phyloP scores from a whole-genome alignment of 805 yeast species.

The Kodamaea sagamina region DNA sequence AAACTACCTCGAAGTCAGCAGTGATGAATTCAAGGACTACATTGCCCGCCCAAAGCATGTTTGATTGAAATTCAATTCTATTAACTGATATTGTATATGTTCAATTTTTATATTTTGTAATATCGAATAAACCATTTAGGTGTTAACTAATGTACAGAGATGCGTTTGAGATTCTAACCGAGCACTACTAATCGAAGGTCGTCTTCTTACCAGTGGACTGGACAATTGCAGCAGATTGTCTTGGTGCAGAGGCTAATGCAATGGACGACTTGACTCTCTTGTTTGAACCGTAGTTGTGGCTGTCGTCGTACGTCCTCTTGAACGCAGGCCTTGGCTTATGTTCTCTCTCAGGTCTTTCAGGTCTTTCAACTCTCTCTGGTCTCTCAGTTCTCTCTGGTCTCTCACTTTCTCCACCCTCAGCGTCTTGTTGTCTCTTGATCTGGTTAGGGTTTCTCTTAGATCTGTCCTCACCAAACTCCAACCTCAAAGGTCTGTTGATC shows the following conservation, averaged over 20 bases:
- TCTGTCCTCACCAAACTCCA: slow-evolving; percentile 96
- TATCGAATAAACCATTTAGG: neutral
- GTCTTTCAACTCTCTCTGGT: slow-evolving; percentile 23
- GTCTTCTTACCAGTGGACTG: slow-evolving; percentile 87
- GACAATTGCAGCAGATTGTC: slow-evolving; percentile 87
- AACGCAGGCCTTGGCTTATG: slow-evolving; percentile 17
- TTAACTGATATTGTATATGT: neutral
- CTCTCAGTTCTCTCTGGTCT: slow-evolving; percentile 11
- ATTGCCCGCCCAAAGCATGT: slow-evolving; percentile 10
- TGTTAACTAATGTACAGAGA: slow-evolving; percentile 6
- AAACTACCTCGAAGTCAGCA: slow-evolving; percentile 44
- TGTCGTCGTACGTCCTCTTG: slow-evolving; percentile 17
- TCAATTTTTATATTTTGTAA: slow-evolving; percentile 6
- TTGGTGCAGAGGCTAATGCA: slow-evolving; percentile 83
- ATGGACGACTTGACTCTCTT: slow-evolving; percentile 72
- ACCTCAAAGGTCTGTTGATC: slow-evolving; percentile 72
- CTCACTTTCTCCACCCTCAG: slow-evolving; percentile 23
- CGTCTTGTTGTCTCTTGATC: slow-evolving; percentile 30
- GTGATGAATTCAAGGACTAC: slow-evolving; percentile 19
- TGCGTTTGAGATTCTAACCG: slow-evolving; percentile 14
- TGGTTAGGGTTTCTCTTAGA: slow-evolving; percentile 65
- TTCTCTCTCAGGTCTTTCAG: slow-evolving; percentile 17
- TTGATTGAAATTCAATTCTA: neutral
- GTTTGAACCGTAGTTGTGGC: slow-evolving; percentile 29
- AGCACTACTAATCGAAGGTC: slow-evolving; percentile 70